Evolutionary conservation across 306 rosid species (phyloP), one percentile per base, ranked within the genome.

Genomic region (Pyrus communis): DNA sequence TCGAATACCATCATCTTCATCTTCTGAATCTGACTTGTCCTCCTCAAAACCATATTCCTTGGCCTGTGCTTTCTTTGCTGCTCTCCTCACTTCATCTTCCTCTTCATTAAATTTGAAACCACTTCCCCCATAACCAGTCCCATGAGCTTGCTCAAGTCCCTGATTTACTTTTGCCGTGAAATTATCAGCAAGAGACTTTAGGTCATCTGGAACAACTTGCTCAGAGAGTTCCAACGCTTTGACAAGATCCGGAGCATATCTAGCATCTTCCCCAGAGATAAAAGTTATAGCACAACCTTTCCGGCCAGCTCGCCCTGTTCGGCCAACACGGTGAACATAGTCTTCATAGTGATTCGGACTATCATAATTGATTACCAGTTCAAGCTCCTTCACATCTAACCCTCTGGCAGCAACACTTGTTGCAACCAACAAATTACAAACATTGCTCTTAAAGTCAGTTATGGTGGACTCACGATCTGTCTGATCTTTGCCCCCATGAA

Each of bases 61-160:
- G 67, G 98, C 98, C 71, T 93, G 98, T 4, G 98, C 98, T 84
- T 93, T 93, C 94, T 93, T 93, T 18, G 97, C 98, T 57, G 98
- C 98, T 82, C 74, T 91, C 86, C 98, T 86, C 70, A 88, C 94
- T 85, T 93, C 98, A 76, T 93, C 98, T 87, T 93, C 98, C 78
- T 93, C 98, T 77, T 90, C 98, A 75, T 91, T 91, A 83, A 93
- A 93, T 84, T 93, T 93, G 70, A 91, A 93, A 61, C 97, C 98
- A 80, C 97, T 93, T 81, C 98, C 98, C 67, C 98, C 98, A 84
- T 88, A 93, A 62, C 98, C 98, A 81, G 96, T 93, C 76, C 96
- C 98, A 82, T 93, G 98, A 49, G 94, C 88, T 80, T 89, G 98
- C 80, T 91, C 96, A 31, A 90, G 90, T 77, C 97, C 91, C 83